Evolutionary conservation across 208 protist species (phyloP).

Genomic region (Leishmania guyanensis): DNA sequence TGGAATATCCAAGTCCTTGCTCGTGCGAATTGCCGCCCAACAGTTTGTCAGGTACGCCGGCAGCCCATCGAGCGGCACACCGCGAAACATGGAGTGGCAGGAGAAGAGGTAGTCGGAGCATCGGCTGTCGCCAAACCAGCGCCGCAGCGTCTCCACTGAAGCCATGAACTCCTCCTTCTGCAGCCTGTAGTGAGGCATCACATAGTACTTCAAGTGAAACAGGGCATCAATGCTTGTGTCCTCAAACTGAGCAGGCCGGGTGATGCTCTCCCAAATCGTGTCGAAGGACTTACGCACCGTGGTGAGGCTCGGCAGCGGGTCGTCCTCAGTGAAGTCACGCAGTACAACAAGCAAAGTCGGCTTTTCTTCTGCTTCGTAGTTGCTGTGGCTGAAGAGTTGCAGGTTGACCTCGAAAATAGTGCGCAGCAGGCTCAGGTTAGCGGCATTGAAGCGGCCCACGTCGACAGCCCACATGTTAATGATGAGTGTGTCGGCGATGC

Average conservation of each 20-base stretch:
- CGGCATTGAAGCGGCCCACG: slow-evolving; percentile 95
- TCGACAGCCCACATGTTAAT: slow-evolving; percentile 98
- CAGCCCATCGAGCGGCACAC: slow-evolving; percentile 86
- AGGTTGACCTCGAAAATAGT: slow-evolving; percentile 97
- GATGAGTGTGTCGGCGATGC: slow-evolving; percentile 95
- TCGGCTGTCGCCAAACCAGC: slow-evolving; percentile 57
- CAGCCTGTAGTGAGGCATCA: slow-evolving; percentile 88
- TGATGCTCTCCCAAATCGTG: slow-evolving; percentile 93
- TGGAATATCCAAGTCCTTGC: slow-evolving; percentile 97
- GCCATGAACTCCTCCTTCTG: slow-evolving; percentile 67
- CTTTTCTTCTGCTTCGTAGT: slow-evolving; percentile 84
- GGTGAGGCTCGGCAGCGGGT: slow-evolving; percentile 68
- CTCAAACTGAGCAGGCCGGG: slow-evolving; percentile 61
- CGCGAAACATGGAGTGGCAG: slow-evolving; percentile 74
- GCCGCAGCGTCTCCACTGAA: slow-evolving; percentile 46
- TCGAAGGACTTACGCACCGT: slow-evolving; percentile 92
- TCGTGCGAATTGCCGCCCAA: slow-evolving; percentile 93
- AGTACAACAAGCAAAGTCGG: slow-evolving; percentile 96
- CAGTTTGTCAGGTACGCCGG: slow-evolving; percentile 84
- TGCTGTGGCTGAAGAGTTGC: slow-evolving; percentile 92
- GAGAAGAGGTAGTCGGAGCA: slow-evolving; percentile 71
- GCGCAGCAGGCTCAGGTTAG: slow-evolving; percentile 95
- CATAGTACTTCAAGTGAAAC: slow-evolving; percentile 72
- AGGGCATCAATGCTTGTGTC: slow-evolving; percentile 62
- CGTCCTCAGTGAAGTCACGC: slow-evolving; percentile 94